These are phyloP conservation scores for Didymella glomerata DNA, from an alignment of 2,329 filamentous ascomycete genomes.

Conservation along the genomic window DNA sequence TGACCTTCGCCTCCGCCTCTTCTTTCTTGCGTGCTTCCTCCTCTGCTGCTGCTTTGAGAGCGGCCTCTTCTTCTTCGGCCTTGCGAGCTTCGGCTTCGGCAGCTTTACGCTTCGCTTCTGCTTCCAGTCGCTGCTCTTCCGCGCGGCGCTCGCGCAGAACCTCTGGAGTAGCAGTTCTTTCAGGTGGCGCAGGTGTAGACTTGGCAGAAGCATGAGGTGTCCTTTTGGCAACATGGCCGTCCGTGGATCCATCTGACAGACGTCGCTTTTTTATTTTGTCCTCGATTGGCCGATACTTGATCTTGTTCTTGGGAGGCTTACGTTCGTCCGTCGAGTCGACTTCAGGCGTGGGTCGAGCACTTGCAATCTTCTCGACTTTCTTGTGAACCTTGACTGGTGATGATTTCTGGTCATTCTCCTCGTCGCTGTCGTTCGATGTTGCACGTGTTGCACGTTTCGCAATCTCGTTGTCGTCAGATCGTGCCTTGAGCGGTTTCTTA, in stretches of 20 bases:
- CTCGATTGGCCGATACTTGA: conserved; percentile 45
- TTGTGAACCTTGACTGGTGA: conserved; percentile 39
- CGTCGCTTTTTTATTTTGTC: conserved; percentile 46
- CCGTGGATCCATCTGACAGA: conserved; percentile 43
- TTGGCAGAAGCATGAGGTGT: conserved; percentile 47
- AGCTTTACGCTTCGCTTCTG: conserved; percentile 39
- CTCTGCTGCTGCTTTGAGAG: conserved; percentile 42
- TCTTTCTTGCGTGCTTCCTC: conserved; percentile 39
- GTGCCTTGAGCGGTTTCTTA: conserved; percentile 44
- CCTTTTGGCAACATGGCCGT: conserved; percentile 43
- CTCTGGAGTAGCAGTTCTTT: conserved; percentile 47
- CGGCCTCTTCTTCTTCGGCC: conserved; percentile 40
- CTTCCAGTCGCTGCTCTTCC: conserved; percentile 44
- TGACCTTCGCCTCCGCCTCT: conserved; percentile 44
- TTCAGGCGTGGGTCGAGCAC: conserved; percentile 45
- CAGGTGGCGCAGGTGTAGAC: conserved; percentile 47
- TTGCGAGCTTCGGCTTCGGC: conserved; percentile 39
- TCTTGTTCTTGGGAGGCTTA: conserved; percentile 42
- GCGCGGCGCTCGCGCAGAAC: conserved; percentile 45
- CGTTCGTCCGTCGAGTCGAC: conserved; percentile 49
- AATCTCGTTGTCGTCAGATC: conserved; percentile 43
- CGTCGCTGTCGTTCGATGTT: conserved; percentile 44
- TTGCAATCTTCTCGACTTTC: conserved; percentile 37
- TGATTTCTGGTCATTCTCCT: conserved; percentile 37
- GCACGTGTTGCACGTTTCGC: conserved; percentile 36